Evolutionary conservation across 2,329 filamentous ascomycete genomes (phyloP).

Genomic region (Talaromyces pinophilus): DNA sequence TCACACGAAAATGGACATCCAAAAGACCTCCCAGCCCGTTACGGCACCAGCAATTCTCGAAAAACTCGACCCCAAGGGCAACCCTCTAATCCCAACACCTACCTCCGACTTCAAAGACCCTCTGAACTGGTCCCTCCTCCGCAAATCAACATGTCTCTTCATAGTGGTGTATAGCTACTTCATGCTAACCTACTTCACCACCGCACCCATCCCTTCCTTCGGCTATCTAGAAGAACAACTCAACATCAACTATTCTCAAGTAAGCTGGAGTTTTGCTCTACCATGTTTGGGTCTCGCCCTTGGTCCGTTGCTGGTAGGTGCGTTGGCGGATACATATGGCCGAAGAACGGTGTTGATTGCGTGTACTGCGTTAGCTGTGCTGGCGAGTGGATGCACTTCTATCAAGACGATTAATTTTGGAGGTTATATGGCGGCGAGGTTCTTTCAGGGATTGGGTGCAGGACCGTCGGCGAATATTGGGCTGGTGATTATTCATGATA

Average conservation of each 20-base stretch:
- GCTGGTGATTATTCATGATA: conserved; percentile 55
- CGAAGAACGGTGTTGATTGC: conserved; percentile 54
- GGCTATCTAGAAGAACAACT: conserved; percentile 52
- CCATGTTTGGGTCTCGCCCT: conserved; percentile 54
- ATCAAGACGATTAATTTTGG: conserved; percentile 41
- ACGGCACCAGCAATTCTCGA: neutral
- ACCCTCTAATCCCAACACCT: neutral
- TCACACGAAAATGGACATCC: neutral
- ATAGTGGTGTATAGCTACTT: conserved; percentile 49
- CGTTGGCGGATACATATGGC: conserved; percentile 55
- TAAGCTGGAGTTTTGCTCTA: conserved; percentile 59
- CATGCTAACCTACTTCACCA: conserved; percentile 61
- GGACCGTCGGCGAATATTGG: conserved; percentile 58
- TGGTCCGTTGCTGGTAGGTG: conserved; percentile 55
- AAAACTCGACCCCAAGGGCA: conserved; percentile 7
- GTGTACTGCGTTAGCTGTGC: conserved; percentile 46
- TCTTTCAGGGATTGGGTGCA: conserved; percentile 60
- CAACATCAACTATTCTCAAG: conserved; percentile 47
- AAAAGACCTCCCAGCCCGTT: neutral
- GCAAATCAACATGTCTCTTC: conserved; percentile 14
- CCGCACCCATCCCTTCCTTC: conserved; percentile 58
- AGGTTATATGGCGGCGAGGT: conserved; percentile 60
- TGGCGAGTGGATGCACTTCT: conserved; percentile 46
- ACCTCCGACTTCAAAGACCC: conserved; percentile 6
- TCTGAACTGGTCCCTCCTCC: conserved; percentile 10